Evolutionary conservation across 306 rosid genomes (phyloP).

Genomic region (Glycine soja): DNA sequence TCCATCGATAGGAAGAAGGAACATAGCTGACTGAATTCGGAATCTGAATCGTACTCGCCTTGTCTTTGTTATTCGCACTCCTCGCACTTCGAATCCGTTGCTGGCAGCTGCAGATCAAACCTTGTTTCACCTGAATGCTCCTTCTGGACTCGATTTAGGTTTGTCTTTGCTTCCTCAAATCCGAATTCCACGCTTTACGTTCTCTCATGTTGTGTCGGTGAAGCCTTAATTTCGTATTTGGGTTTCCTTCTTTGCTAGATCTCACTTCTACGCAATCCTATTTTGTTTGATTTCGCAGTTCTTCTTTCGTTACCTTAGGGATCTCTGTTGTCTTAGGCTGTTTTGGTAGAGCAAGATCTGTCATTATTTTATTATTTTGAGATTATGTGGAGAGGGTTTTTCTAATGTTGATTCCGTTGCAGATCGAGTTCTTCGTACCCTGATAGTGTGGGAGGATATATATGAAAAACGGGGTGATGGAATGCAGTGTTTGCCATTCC

Average conservation of each 20-base stretch:
- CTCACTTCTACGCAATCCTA: slow-evolving; percentile 46
- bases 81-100: slow-evolving; percentile 38
- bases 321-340: slow-evolving; percentile 43
- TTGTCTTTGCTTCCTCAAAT: slow-evolving; percentile 41
- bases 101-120: slow-evolving; percentile 58
- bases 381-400: background rate
- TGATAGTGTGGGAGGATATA: slow-evolving; percentile 48
- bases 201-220: slow-evolving; percentile 37
- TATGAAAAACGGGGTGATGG: slow-evolving; percentile 88
- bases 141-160: slow-evolving; percentile 54
- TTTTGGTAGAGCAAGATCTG: slow-evolving; percentile 57
- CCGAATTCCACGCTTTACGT: slow-evolving; percentile 8
- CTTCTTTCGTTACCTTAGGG: slow-evolving; percentile 17
- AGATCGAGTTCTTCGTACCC: slow-evolving; percentile 60
- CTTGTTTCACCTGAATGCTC: slow-evolving; percentile 54
- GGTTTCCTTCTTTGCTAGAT: slow-evolving; percentile 48
- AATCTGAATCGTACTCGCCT: slow-evolving; percentile 8
- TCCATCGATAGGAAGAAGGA: slow-evolving; percentile 1
- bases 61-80: background rate
- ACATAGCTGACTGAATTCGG: slow-evolving; percentile 19
- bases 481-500: slow-evolving; percentile 97
- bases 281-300: slow-evolving; percentile 4
- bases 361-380: background rate
- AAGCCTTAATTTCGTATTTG: slow-evolving; percentile 1
- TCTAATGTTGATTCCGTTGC: slow-evolving; percentile 24